Evolutionary conservation across 1,284 basidiomycete genomes (phyloP), one percentile per base, ranked within the genome.

Genomic region (Hypsizygus ulmarius): DNA sequence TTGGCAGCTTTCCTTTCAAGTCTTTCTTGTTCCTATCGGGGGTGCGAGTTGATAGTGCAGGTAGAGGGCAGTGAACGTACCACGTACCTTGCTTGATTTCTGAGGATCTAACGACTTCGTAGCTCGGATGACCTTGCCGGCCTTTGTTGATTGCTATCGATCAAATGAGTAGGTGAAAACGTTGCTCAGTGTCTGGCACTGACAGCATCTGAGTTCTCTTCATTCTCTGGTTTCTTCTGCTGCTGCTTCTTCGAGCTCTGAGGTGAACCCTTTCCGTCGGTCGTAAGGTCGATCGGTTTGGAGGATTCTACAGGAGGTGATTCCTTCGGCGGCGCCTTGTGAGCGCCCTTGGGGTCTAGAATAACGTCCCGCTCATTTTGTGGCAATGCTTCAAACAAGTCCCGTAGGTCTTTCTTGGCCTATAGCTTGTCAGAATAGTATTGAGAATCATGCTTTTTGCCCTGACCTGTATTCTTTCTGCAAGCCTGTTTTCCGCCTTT

Each of bases 401-500:
- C 56, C 43, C 70, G 70, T 28, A 89, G 67, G 37, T 81, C 76
- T 52, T 71, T 65, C 63, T 80, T 83, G 9, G 82, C 85, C 88
- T 90, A 21, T 19, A 40, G 44, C 32, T 19, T n/a, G 47, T 50
- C 38, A 54, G 48, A 16, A 44, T 38, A 44, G 39, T 21, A 35
- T 39, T 21, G 34, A 30, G 27, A 32, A 12, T 7, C 43, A 18
- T 34, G n/a, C n/a, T 36, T 12, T 10, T 48, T 40, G 10, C 21
- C 62, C 77, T 37, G 47, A 86, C 91, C 69, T 84, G 79, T 14
- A 75, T 56, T 47, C 91, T 77, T 56, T 94, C 90, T 19, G 73
- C 70, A 10, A 75, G 65, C 55, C 91, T 75, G n/a, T 65, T 65
- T 28, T 82, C 76, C 1, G 78, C 78, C 62, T 80, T 89, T 51